phyloP scores from a whole-genome alignment of 2,329 filamentous ascomycete genomes.

The Lachnellula arida region DNA sequence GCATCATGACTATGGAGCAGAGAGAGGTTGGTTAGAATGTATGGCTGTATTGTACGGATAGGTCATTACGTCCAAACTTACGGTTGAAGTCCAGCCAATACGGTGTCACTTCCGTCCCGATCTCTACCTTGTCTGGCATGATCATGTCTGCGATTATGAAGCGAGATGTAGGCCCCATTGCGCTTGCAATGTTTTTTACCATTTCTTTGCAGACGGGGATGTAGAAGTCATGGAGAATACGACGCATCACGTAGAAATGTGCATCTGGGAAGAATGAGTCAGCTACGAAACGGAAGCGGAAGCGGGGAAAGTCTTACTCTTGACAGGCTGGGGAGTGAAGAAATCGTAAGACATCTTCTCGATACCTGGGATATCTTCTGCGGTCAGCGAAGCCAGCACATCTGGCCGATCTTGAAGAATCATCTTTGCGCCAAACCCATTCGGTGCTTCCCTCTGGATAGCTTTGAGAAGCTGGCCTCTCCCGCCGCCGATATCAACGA shows the following conservation, averaged over 20 bases:
- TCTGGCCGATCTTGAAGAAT: slow-evolving; percentile 29
- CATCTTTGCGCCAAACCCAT: slow-evolving; percentile 15
- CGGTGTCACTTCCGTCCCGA: slow-evolving; percentile 19
- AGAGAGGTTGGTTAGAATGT: too few relatives aligned
- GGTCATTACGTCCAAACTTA: too few relatives aligned
- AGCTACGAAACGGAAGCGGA: neutral
- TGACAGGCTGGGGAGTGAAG: slow-evolving; percentile 37
- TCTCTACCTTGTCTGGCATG: slow-evolving; percentile 21
- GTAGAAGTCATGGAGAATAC: slow-evolving; percentile 33
- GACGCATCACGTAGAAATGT: slow-evolving; percentile 26
- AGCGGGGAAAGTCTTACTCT: slow-evolving; percentile 18
- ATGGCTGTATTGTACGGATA: too few relatives aligned
- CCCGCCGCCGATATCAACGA: slow-evolving; percentile 17
- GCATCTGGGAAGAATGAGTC: slow-evolving; percentile 13
- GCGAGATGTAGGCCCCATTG: slow-evolving; percentile 27
- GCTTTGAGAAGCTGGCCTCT: slow-evolving; percentile 23
- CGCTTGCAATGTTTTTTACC: slow-evolving; percentile 18
- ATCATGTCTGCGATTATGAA: slow-evolving; percentile 27
- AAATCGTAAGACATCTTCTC: slow-evolving; percentile 33
- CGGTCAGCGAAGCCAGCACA: slow-evolving; percentile 14
- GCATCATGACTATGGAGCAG: slow-evolving; percentile 20
- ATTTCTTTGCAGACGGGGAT: slow-evolving; percentile 20
- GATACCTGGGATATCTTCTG: slow-evolving; percentile 26
- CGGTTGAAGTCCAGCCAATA: slow-evolving; percentile 29
- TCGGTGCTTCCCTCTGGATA: slow-evolving; percentile 20